Evolutionary conservation across 192 early-diverging fungal species (phyloP).

Genomic region (Gonapodya sp.): DNA sequence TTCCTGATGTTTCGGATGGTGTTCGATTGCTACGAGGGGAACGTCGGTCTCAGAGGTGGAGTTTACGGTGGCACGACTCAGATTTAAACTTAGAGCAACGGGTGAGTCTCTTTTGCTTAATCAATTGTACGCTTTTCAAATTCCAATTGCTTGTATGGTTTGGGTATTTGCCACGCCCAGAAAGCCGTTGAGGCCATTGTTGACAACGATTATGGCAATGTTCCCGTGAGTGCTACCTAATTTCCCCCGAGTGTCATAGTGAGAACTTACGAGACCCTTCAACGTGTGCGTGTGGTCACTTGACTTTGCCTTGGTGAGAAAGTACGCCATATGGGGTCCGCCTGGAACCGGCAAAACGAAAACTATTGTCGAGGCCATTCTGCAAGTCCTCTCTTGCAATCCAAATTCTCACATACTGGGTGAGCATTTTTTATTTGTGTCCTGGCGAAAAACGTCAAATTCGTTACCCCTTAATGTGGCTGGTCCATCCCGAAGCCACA

Average conservation of each 20-base stretch:
- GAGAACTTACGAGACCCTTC: too few relatives aligned
- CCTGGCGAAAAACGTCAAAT: too few relatives aligned
- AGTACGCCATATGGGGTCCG: neutral
- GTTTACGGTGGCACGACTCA: neutral
- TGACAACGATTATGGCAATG: neutral
- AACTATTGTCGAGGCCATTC: conserved; percentile 35
- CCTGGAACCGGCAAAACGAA: conserved; percentile 48
- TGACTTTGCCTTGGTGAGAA: neutral
- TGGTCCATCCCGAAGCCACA: conserved; percentile 21
- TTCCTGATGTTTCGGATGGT: neutral
- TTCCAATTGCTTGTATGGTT: too few relatives aligned
- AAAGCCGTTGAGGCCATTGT: neutral
- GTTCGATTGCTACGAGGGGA: neutral
- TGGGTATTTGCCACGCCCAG: too few relatives aligned
- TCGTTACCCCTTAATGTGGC: too few relatives aligned
- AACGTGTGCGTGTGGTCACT: neutral
- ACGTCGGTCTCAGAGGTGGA: neutral
- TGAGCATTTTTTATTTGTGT: too few relatives aligned
- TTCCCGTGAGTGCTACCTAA: conserved; percentile 3
- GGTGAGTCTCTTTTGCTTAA: neutral
- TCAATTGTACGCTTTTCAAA: too few relatives aligned
- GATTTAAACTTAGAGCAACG: neutral
- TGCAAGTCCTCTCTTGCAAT: conserved; percentile 28
- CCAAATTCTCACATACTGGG: conserved; percentile 31
- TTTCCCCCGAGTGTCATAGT: too few relatives aligned